Base-by-base conservation (phyloP, 768 basidiomycete genomes). In the Boletellus ananas region DNA sequence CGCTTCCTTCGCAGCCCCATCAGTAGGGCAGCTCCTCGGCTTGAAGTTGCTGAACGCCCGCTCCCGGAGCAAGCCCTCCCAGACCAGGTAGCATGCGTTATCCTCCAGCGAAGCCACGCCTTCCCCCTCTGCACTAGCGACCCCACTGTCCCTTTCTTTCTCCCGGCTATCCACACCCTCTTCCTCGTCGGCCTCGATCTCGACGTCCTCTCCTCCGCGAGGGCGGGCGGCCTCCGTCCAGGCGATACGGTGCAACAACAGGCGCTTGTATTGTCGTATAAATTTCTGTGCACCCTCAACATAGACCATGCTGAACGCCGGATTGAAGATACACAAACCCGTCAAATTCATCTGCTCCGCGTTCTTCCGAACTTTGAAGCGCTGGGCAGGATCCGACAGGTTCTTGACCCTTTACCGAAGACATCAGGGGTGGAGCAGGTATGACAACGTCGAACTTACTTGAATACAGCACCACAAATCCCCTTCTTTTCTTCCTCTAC, bases 351-450 rank as follows among this genome's bases (percentile, higher is more conserved):
- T 77, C 65, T 96, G 93, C 62, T 95, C 90, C 1, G 96, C 96
- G 60, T 98, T 98, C 76, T 90, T 94, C 51, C 90, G 84, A 45
- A 97, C 90, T 74, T 98, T 99, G 78, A 92, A 97, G 52, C 90
- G 85, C 60, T 99, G 96, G 11, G 90, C 78, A 1, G 88, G 92
- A 65, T 98, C 94, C n/a, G 84, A 79, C 40, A 99, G 81, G 48
- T 80, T 86, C 65, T 87, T 87, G 58, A 99, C 77, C 72, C 93
- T 63, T 44, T 45, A n/a, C 18, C 43, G 38, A 52, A 17, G 25
- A 20, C 29, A 11, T 29, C 55, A 2, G 45, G 41, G 16, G 21
- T 7, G 6, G 23, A 34, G 7, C 27, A 38, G 16, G 31, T n/a
- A 31, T 40, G 21, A 14, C 6, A 20, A 37, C 27, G 34, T 49